These are phyloP conservation scores for Phytopythium chamaehyphon DNA, from an alignment of 352 stramenopile genomes.

Conservation along the genomic window DNA sequence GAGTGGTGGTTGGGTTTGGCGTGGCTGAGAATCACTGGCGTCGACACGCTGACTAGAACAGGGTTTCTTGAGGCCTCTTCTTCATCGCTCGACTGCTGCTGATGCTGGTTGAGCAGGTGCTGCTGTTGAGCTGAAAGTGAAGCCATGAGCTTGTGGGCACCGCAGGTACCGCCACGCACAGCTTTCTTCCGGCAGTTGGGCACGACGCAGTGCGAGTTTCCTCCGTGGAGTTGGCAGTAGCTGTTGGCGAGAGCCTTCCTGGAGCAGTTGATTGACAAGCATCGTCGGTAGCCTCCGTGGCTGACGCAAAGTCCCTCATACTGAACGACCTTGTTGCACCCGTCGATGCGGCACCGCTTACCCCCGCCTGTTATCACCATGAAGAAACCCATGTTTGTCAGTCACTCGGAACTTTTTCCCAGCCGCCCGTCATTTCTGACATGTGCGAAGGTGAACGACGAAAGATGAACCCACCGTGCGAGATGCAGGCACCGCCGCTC, in stretches of 20 bases:
- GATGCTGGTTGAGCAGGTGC: background rate
- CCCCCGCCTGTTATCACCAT: conserved; percentile 26
- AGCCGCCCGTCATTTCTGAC: too few species aligned
- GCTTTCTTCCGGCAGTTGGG: conserved; percentile 31
- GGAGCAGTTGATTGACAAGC: conserved; percentile 36
- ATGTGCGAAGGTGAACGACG: background rate
- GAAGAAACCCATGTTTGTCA: background rate
- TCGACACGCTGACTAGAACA: background rate
- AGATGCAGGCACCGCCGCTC: conserved; percentile 47
- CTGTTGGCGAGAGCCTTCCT: conserved; percentile 44
- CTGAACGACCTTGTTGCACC: conserved; percentile 65
- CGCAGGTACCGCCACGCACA: conserved; percentile 29
- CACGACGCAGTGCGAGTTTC: conserved; percentile 28
- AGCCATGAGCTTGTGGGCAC: conserved; percentile 22
- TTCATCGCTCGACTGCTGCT: conserved; percentile 3
- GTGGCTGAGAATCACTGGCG: background rate
- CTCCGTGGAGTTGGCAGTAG: conserved; percentile 44
- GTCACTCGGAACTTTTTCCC: background rate
- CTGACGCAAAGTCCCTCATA: conserved; percentile 54
- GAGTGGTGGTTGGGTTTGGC: background rate
- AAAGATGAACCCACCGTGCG: conserved; percentile 24
- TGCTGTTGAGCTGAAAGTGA: background rate
- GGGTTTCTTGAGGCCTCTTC: background rate
- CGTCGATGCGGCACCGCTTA: conserved; percentile 41
- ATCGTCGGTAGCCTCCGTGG: conserved; percentile 52